phyloP scores from a whole-genome alignment of 164 flowering plant genomes.

The Vitis vinifera region DNA sequence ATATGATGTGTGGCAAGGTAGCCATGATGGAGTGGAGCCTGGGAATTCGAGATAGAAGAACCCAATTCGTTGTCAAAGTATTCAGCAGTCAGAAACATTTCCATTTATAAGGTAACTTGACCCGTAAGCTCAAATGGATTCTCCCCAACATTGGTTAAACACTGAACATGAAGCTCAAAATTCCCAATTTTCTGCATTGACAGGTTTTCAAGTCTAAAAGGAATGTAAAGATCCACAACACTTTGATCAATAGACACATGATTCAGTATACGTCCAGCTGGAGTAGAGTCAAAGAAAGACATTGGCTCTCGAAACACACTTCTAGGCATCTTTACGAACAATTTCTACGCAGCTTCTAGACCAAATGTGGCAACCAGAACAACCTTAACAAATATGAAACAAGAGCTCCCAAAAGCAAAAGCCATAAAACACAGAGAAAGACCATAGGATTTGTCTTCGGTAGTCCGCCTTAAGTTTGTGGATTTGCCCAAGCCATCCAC shows the following conservation, averaged over 20 bases:
- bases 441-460: slow-evolving; percentile 67
- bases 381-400: slow-evolving; percentile 89
- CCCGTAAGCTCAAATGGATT: no score
- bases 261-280: slow-evolving; percentile 93
- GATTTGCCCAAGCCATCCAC: slow-evolving; percentile 99
- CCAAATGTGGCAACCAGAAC: slow-evolving; percentile 96
- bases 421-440: slow-evolving; percentile 91
- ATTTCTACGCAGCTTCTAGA: slow-evolving; percentile 83
- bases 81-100: no score
- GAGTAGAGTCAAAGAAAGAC: slow-evolving; percentile 98
- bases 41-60: no score
- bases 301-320: slow-evolving; percentile 87
- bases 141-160: no score
- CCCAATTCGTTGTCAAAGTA: no score
- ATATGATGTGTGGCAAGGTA: no score
- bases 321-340: slow-evolving; percentile 83
- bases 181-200: no score
- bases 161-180: no score
- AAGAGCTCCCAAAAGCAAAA: slow-evolving; percentile 97
- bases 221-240: slow-evolving; percentile 98
- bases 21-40: no score
- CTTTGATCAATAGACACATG: slow-evolving; percentile 97
- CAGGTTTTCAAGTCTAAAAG: slow-evolving; percentile 73
- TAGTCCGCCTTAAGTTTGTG: slow-evolving; percentile 80
- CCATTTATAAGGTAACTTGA: no score